These are phyloP conservation scores for Suillus occidentalis DNA, from an alignment of 768 basidiomycete genomes.

Conservation along the genomic window DNA sequence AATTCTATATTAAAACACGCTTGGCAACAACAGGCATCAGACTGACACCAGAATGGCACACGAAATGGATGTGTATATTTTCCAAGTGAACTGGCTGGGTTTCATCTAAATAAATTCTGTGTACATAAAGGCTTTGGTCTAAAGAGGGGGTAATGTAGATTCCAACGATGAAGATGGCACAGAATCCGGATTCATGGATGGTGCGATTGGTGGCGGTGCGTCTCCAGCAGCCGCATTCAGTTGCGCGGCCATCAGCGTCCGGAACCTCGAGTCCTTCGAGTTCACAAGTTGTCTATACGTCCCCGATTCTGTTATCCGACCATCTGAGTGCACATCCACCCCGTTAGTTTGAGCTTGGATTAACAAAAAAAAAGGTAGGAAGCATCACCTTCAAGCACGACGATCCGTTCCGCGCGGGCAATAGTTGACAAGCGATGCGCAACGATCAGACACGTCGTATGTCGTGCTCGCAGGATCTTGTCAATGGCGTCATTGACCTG, in stretches of 20 bases:
- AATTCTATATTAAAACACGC: neutral
- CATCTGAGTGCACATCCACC: constrained; percentile 43
- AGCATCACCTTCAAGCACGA: constrained; percentile 78
- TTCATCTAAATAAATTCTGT: constrained; percentile 7
- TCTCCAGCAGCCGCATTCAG: constrained; percentile 48
- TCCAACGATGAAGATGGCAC: neutral
- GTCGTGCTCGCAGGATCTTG: constrained; percentile 73
- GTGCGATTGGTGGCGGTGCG: neutral
- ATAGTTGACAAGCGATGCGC: constrained; percentile 91
- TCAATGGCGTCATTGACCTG: constrained; percentile 90
- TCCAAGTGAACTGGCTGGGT: neutral
- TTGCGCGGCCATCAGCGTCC: constrained; percentile 88
- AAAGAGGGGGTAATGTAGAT: neutral
- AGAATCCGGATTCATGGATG: neutral
- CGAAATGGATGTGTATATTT: neutral
- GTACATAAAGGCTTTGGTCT: neutral
- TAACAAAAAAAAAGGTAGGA: neutral
- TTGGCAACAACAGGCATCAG: neutral
- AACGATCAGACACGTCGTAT: constrained; percentile 87
- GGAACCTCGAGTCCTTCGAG: constrained; percentile 74
- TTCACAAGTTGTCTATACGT: constrained; percentile 78
- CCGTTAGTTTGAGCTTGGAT: neutral
- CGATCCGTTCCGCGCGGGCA: constrained; percentile 85
- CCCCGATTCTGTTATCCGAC: constrained; percentile 79
- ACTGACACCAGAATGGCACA: neutral